These are phyloP conservation scores for Drosera capensis DNA, from an alignment of 148 eudicot species.

Conservation along the genomic window DNA sequence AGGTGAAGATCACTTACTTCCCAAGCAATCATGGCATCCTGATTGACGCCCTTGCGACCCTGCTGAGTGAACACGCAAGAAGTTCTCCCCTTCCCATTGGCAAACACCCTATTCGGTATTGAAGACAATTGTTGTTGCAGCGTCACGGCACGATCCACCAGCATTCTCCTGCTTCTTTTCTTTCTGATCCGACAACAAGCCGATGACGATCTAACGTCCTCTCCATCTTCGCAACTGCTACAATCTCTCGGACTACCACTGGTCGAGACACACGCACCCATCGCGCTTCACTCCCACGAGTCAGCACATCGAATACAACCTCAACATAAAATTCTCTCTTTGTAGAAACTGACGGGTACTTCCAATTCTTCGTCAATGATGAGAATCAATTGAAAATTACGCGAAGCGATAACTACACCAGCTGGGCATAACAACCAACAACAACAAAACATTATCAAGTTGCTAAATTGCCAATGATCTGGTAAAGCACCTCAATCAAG, in stretches of 20 bases:
- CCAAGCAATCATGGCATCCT: constrained; percentile 99
- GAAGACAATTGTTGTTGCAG: constrained; percentile 63
- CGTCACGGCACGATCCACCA: constrained; percentile 34
- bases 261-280: constrained; percentile 92
- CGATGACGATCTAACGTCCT: constrained; percentile 25
- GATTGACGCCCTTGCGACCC: constrained; percentile 98
- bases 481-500: too few relatives aligned
- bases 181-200: constrained; percentile 34
- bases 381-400: constrained; percentile 20
- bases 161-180: constrained; percentile 54
- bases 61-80: constrained; percentile 93
- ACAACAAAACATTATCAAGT: too few relatives aligned
- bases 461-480: too few relatives aligned
- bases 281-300: constrained; percentile 27
- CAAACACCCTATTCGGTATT: constrained; percentile 57
- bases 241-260: constrained; percentile 46
- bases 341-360: constrained; percentile 9
- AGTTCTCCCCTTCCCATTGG: constrained; percentile 63
- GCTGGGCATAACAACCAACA: constrained; percentile 22
- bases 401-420: constrained; percentile 18
- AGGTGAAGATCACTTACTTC: constrained; percentile 40
- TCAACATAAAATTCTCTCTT: constrained; percentile 6
- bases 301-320: constrained; percentile 21
- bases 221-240: constrained; percentile 54
- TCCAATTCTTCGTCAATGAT: constrained; percentile 38